Evolutionary conservation across 805 yeast species (phyloP).

Genomic region (Candida railenensis): DNA sequence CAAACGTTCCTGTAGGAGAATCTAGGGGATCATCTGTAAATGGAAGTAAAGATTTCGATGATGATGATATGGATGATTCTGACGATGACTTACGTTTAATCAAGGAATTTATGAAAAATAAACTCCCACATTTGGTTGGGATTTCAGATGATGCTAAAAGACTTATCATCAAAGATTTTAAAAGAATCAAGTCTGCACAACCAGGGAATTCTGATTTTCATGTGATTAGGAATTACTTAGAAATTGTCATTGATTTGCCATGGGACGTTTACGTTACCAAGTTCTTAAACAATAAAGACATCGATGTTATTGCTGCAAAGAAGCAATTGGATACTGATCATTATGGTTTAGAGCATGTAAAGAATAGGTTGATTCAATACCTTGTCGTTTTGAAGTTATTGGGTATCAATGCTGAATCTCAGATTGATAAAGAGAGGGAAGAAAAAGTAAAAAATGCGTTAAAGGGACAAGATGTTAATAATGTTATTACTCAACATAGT

Average conservation of each 20-base stretch:
- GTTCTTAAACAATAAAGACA: conserved; percentile 37
- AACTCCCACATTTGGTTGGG: conserved; percentile 32
- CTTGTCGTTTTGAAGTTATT: conserved; percentile 70
- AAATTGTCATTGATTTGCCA: conserved; percentile 64
- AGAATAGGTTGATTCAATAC: conserved; percentile 74
- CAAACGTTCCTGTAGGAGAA: conserved; percentile 1
- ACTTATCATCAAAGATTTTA: conserved; percentile 48
- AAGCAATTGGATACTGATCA: conserved; percentile 41
- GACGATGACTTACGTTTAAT: conserved; percentile 41
- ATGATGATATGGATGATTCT: conserved; percentile 44
- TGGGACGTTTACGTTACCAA: conserved; percentile 44
- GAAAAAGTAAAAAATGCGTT: conserved; percentile 5
- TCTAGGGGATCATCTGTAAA: background rate
- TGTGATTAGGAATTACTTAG: conserved; percentile 62
- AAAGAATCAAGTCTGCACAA: conserved; percentile 54
- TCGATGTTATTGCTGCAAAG: conserved; percentile 47
- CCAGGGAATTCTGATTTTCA: conserved; percentile 62
- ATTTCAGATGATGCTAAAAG: conserved; percentile 39
- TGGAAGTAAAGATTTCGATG: conserved; percentile 17
- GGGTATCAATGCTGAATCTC: conserved; percentile 37
- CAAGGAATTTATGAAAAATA: conserved; percentile 34
- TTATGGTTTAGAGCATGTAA: conserved; percentile 44
- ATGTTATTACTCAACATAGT: too few relatives aligned
- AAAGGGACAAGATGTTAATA: background rate
- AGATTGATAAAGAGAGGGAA: conserved; percentile 9